A percentile compares a stretch with the other conserved stretches of the same genome.
Conservation (phyloP, 768 basidiomycete species). For the Tulasnella sp. region DNA sequence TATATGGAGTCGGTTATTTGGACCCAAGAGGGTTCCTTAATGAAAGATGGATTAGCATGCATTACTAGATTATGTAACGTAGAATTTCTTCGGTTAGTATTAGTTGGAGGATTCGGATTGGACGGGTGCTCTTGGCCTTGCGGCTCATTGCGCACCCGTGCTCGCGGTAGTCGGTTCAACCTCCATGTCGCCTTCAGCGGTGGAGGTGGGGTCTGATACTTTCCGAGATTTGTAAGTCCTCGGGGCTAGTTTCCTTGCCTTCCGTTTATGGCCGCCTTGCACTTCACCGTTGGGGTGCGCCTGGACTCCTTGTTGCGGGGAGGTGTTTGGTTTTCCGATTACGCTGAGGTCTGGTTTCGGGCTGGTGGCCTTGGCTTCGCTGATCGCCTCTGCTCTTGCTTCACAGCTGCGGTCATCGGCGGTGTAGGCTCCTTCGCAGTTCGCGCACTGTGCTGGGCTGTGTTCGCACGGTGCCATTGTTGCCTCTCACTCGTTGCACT, state of each 20-base stretch:
- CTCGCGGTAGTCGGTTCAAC: no score
- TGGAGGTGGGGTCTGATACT: no score
- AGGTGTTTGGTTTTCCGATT: background rate
- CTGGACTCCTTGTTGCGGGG: no score
- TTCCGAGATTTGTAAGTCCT: background rate
- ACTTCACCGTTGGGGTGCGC: background rate
- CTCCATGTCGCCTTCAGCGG: no score
- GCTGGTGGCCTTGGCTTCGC: background rate
- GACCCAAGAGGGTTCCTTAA: background rate
- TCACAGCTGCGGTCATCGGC: background rate
- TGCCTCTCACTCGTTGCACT: background rate
- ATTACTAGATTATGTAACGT: background rate
- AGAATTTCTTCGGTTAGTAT: background rate
- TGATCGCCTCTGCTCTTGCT: background rate
- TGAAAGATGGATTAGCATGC: background rate
- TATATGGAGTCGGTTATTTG: slow-evolving; percentile 10
- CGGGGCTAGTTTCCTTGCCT: no score
- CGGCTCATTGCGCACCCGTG: background rate
- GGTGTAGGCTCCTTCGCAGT: background rate
- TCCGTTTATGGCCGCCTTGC: no score
- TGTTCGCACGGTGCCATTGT: background rate
- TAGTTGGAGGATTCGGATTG: background rate
- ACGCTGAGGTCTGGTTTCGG: background rate
- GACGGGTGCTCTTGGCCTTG: background rate
- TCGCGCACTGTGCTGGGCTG: background rate